Base-by-base conservation (phyloP, 345 rosid genomes). In the Schrenkiella parvula region DNA sequence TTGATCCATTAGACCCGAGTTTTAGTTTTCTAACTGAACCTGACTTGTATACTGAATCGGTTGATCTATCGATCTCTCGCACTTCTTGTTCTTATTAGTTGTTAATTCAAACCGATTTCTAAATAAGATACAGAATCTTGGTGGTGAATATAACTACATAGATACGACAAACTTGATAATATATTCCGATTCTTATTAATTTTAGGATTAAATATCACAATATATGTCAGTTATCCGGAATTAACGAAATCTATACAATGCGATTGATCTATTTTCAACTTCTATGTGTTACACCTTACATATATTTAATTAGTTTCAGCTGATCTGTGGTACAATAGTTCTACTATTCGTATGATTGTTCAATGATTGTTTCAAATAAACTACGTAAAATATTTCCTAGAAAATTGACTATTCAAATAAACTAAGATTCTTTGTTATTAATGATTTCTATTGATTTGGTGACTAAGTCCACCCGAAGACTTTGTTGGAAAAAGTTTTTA, bases 391-490 rank as follows among this genome's bases (percentile, higher is more conserved):
- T 39, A 41, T 22, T 41, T 29, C 42, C 10, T 13, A 42, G 32
- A 55, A 21, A 32, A 25, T 25, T 56, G 31, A 42, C 11, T 29
- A 55, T 42, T 68, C 32, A 31, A 61, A n/a, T n/a, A n/a, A n/a
- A 71, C 25, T 50, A 19, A 42, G n/a, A 72, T 22, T 64, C 10
- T 39, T 54, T 22, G 23, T 44, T 44, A 32, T 34, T 21, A 63
- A 41, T 41, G 44, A 31, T 31, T 41, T 42, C 31, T 63, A 43
- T 31, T 63, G 55, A 43, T 43, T 34, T 53, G 54, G 47, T 34
- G 77, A 53, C 48, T 2, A 41, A 72, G 55, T 63, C 64, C 64
- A 64, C 29, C 31, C 39, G 50, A 54, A 43, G 71, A 72, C 64
- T 31, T 64, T 42, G 53, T 39, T 62, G 17, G 68, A 41, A 34